Percentiles rank a stretch among this genome's conserved stretches.
phyloP scores from a whole-genome alignment of 1,284 basidiomycete species.

The Heterobasidion annosum region DNA sequence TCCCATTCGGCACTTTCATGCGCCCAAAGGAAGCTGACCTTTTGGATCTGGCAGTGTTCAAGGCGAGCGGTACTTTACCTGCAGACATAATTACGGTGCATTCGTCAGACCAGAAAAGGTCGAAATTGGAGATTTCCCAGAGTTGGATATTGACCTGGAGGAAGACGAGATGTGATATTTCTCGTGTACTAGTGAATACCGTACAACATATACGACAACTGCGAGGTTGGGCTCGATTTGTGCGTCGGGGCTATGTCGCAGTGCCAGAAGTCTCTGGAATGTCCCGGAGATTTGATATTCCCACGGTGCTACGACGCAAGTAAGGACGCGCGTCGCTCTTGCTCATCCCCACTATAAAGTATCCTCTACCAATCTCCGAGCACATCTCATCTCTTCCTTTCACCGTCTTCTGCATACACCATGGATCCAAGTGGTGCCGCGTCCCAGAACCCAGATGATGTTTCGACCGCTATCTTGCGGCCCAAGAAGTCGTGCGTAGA shows the following conservation, averaged over 20 bases:
- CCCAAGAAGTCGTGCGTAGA: constrained; percentile 89
- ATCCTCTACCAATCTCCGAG: neutral
- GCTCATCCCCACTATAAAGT: constrained; percentile 17
- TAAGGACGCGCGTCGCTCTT: constrained; percentile 37
- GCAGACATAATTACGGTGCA: constrained; percentile 69
- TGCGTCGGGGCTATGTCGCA: neutral
- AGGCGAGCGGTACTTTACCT: constrained; percentile 80
- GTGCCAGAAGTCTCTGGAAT: constrained; percentile 11
- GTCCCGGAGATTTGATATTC: constrained; percentile 8
- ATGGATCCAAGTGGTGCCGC: constrained; percentile 78
- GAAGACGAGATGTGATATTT: constrained; percentile 65
- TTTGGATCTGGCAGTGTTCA: constrained; percentile 52
- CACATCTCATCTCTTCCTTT: neutral
- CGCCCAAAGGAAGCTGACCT: neutral
- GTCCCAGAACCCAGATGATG: constrained; percentile 71
- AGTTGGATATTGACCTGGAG: constrained; percentile 64
- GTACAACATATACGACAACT: neutral
- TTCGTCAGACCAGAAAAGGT: constrained; percentile 87
- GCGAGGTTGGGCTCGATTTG: neutral
- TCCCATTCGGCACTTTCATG: neutral
- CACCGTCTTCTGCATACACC: neutral
- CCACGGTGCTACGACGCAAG: constrained; percentile 18
- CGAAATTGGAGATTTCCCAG: constrained; percentile 79
- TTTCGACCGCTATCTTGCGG: constrained; percentile 89
- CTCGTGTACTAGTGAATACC: neutral